Base-by-base conservation (phyloP, 331 rosid genomes). In the Erythrophleum ivorense region DNA sequence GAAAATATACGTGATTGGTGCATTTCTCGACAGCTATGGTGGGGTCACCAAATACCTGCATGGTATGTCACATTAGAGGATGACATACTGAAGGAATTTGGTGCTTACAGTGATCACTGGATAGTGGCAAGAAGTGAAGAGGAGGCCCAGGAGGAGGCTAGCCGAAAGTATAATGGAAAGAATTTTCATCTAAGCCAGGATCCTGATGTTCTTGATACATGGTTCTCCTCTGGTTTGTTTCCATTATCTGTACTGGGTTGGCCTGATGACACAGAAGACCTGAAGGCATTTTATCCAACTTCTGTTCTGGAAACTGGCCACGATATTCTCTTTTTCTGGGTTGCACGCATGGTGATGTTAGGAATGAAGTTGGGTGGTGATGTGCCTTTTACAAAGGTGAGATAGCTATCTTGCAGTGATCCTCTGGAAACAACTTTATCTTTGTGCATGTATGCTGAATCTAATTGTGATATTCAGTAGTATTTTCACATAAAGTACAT, bases 331-430 rank as follows among this genome's bases (percentile, higher is more conserved):
- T 95, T 95, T 76, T 95, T 95, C 83, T 95, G 99, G 99, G 98
- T 95, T 85, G 98, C 98, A n/a, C 99, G 98, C 13, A 93, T 95
- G 98, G 98, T 93, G 58, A 95, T 95, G 98, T 85, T 85, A 68
- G 98, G 96, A 81, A 91, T 88, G 79, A 88, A 89, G 64, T 88
- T 95, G 92, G 96, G 98, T 59, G 98, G 96, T 31, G 85, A 91
- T 41, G 87, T 95, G 66, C 98, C 98, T 76, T 95, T 93, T 72
- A 77, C 81, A 38, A 89, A 88, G 92, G 98, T 95, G 74, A 75
- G 29, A 24, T 24, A 24, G 29, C 29, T 24, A 24, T 24, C 29
- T 24, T 24, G 0, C 29, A 24, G 29, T 24, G 29, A 24, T 24
- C 29, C 29, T 24, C 29, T 24, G 29, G 29, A 24, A 24, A 24